phyloP scores from a whole-genome alignment of 2,329 filamentous ascomycete genomes.

The Exophiala oligosperma region DNA sequence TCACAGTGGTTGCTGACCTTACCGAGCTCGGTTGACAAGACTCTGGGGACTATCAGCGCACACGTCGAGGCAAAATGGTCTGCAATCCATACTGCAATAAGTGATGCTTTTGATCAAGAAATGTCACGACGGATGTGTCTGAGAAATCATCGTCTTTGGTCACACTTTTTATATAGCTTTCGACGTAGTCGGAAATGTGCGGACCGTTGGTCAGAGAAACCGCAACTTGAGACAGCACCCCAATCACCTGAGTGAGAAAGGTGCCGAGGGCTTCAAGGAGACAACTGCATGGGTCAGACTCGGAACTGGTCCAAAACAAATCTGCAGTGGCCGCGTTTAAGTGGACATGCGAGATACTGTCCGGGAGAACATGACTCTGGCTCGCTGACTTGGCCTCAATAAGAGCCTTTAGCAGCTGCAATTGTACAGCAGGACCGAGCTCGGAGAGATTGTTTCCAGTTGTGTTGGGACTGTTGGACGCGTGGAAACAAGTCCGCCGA shows the following conservation, averaged over 20 bases:
- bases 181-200: neutral
- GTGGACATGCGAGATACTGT: neutral
- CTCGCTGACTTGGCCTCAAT: neutral
- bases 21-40: neutral
- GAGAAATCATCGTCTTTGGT: neutral
- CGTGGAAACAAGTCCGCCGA: neutral
- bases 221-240: neutral
- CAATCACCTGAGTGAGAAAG: neutral
- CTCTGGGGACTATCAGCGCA: neutral
- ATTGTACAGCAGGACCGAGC: neutral
- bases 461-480: neutral
- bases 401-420: neutral
- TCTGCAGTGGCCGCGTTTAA: neutral
- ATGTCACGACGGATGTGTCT: neutral
- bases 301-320: neutral
- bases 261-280: neutral
- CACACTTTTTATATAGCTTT: slow-evolving; percentile 1
- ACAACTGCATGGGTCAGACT: neutral
- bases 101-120: neutral
- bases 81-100: neutral
- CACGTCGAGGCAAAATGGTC: neutral
- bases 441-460: neutral
- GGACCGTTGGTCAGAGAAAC: neutral
- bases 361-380: neutral
- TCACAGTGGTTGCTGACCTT: neutral